phyloP scores from a whole-genome alignment of 768 basidiomycete species.

The Rhizopogon sp. region DNA sequence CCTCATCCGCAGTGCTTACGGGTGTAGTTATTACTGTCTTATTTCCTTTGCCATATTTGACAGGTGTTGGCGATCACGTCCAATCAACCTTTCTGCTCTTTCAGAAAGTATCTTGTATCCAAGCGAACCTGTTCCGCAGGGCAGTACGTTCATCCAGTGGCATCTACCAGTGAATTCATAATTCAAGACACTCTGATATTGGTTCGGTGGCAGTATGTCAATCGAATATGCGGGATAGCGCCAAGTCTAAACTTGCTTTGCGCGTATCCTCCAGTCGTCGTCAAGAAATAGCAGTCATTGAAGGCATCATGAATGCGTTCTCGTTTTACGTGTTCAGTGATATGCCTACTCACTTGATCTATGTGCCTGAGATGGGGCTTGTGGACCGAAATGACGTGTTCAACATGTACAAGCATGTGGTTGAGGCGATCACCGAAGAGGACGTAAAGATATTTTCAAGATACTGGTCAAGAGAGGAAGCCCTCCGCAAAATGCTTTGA shows the following conservation, averaged over 20 bases:
- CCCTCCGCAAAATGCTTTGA: not conserved
- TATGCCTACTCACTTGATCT: constrained; percentile 13
- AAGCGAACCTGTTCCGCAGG: not conserved
- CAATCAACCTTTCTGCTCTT: not conserved
- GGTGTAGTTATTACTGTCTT: no score
- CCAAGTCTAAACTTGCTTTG: not conserved
- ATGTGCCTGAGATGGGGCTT: constrained; percentile 12
- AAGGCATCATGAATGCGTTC: not conserved
- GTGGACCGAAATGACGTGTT: constrained; percentile 6
- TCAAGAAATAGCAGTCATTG: not conserved
- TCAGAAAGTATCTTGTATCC: not conserved
- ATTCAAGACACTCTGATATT: not conserved
- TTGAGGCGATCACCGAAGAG: not conserved
- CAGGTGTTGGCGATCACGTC: not conserved
- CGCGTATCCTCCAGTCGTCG: not conserved
- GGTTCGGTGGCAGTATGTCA: not conserved
- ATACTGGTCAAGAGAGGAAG: not conserved
- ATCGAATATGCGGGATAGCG: not conserved
- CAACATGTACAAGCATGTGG: not conserved
- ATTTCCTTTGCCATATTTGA: no score
- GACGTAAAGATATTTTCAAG: not conserved
- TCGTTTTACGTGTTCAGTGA: constrained; percentile 12
- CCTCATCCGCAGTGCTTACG: no score
- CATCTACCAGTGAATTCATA: no score
- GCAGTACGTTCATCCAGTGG: not conserved